Base-by-base conservation (phyloP, 176 grass and related monocot genomes). In the Aegilops speltoides region DNA sequence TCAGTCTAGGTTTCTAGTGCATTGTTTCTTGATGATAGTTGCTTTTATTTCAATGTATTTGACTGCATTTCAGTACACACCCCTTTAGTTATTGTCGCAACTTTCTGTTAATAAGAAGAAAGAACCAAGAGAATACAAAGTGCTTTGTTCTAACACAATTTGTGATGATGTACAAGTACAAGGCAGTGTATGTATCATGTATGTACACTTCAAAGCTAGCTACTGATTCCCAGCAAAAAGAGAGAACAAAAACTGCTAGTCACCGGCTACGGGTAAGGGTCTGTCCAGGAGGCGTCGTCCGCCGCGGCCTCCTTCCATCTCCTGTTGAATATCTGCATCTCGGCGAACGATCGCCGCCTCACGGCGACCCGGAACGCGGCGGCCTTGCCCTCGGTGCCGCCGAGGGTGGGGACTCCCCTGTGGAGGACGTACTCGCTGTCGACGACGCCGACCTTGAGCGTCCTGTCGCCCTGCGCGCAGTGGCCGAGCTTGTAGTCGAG, bases 401-500 rank as follows among this genome's bases (percentile, higher is more conserved):
- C 84, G 33, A 98, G 93, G 16, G 91, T 84, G 76, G 93, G 80
- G 66, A 93, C 93, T 14, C 91, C 95, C 72, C 87, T 84, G 79
- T 98, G 95, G 50, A 91, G 75, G 71, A 95, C 77, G 70, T 93
- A 98, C 86, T 98, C 89, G 77, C 87, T 87, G 65, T 98, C 95
- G 31, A 98, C 95, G 60, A 98, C 78, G 73, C 95, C 95, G 37
- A 98, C 93, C 67, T 85, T 90, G 68, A 79, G 71, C 6, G 77
- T 83, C 7, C 92, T 84, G 71, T 98, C 88, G 29, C 93, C 93
- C 72, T 91, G 87, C 77, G 88, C 88, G 87, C 97, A 98, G 80
- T 98, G 93, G 10, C 97, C 97, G 66, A 98, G 92, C 86, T 92
- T 96, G 86, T 81, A 88, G 77, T 98, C 96, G n/a, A 98, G 87